Base-by-base conservation (phyloP, 169 alveolate genomes). In the Cryptosporidium canis region DNA sequence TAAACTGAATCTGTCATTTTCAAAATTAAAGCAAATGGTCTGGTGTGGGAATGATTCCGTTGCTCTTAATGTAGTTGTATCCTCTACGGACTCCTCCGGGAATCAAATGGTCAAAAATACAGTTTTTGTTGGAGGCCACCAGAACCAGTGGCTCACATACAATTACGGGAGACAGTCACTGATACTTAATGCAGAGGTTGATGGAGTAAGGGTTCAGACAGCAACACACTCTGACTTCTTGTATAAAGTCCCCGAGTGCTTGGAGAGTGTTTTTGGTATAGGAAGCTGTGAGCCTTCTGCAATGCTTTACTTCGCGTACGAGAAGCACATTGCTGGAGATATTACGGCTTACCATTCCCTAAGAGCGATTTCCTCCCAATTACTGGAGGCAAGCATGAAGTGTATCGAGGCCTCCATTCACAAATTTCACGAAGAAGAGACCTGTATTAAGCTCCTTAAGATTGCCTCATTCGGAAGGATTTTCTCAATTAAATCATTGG, bases 201-300 rank as follows among this genome's bases (percentile, higher is more conserved):
- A 92, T 65, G 95, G 95, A 12, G 84, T 91, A n/a, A 87, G 90
- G 65, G 83, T 92, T 65, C 65, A 90, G 68, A 77, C 93, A 43
- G 83, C 91, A n/a, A 66, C 66, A 44, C 72, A 83, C 35, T 72
- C 82, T 31, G 96, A 93, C 67, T 92, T 85, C 65, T 43, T 92
- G 39, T 92, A 84, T 35, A 45, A 92, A 18, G 94, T 93, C 14
- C 84, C 94, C 39, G 66, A 68, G 41, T 68, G 83, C 16, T 67
- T 92, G 21, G 94, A 93, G 65, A 58, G 70, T 65, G 91, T 93
- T 35, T 92, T 94, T 67, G 90, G 93, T 56, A 66, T 83, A 21
- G 96, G 92, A 16, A 83, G 95, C 66, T 92, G 94, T 63, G 94
- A 92, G 24, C 94, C 95, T 31, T 90, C 96, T 2, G 95, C 95